Evolutionary conservation across 169 alveolate species (phyloP).

Genomic region (Plasmodium ovale): DNA sequence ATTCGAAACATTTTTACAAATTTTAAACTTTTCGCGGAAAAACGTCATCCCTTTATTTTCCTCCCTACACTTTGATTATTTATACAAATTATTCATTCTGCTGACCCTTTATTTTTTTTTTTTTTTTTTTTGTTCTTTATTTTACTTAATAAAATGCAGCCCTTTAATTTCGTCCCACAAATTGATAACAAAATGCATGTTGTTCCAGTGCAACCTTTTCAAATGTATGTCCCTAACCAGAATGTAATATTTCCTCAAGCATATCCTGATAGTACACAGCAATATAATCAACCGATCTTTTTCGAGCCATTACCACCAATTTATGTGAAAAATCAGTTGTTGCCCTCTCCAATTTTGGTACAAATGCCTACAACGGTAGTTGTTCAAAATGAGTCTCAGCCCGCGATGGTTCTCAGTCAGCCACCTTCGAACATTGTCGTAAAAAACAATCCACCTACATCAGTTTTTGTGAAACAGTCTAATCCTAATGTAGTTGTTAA

Average conservation of each 20-base stretch:
- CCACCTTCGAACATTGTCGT: conserved; percentile 89
- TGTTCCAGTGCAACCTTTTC: conserved; percentile 56
- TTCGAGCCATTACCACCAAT: conserved; percentile 75
- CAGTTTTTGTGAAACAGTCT: conserved; percentile 85
- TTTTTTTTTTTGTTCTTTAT: conserved; percentile 1
- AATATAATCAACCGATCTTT: conserved; percentile 68
- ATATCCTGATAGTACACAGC: conserved; percentile 35
- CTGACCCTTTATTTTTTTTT: neutral
- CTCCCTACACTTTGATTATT: neutral
- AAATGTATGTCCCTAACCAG: conserved; percentile 67
- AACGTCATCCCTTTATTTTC: neutral
- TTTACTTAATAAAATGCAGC: conserved; percentile 25
- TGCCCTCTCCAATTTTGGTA: conserved; percentile 77
- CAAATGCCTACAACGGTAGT: conserved; percentile 88
- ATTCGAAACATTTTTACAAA: conserved; percentile 10
- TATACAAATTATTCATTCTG: neutral
- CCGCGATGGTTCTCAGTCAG: conserved; percentile 87
- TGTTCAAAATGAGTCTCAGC: conserved; percentile 86
- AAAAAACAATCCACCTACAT: conserved; percentile 86
- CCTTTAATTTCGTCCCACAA: conserved; percentile 62
- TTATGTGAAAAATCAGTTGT: conserved; percentile 72
- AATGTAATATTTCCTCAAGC: conserved; percentile 62
- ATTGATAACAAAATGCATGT: conserved; percentile 57
- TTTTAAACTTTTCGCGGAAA: neutral
- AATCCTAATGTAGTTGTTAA: conserved; percentile 87